Evolutionary conservation across 352 stramenopile species (phyloP), one percentile per base, ranked within the genome.

Genomic region (Globisporangium solare): DNA sequence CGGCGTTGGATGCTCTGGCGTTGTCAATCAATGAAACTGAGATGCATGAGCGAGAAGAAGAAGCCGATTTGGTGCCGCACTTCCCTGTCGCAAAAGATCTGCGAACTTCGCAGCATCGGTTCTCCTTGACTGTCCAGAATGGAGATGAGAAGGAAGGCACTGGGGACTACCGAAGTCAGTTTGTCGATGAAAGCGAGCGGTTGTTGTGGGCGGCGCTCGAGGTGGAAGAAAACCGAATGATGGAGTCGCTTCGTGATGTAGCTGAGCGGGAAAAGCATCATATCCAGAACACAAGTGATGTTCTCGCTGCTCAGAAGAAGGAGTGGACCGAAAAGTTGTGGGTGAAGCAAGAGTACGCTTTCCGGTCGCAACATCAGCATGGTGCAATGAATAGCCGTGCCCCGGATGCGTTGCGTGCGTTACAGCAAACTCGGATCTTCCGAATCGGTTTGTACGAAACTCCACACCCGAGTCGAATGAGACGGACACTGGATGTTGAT

Each of bases 141-240:
- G 24, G 12, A 15, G 27, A 43, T 14, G 43, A 45, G 15, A 14
- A 6, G 39, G 55, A 54, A 8, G 43, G 20, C 6, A 22, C 21
- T 1, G 43, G 35, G 6, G 53, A 61, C 2, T 56, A 46, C 46
- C 57, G 47, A 17, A 43, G 21, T 20, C 35, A 51, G 42, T 50
- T 54, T 47, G 56, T 70, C 41, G 79, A 92, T 21, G 71, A 79
- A 0, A 64, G 63, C 22, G 78, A 89, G 43, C 70, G 73, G 1
- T 70, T 87, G 3, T 51, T 92, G 18, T 88, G 75, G 73, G 85
- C 85, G 49, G 81, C 79, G 11, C 68, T 91, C 1, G 80, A 93
- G 64, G 85, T 94, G 0, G 85, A 94, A 63, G 83, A 92, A 41
- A 90, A 88, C 41, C 67, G 82, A 1, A 87, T 92, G 76, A 40